phyloP scores from a whole-genome alignment of 73 alveolate genomes.

The Tetrahymena borealis region DNA sequence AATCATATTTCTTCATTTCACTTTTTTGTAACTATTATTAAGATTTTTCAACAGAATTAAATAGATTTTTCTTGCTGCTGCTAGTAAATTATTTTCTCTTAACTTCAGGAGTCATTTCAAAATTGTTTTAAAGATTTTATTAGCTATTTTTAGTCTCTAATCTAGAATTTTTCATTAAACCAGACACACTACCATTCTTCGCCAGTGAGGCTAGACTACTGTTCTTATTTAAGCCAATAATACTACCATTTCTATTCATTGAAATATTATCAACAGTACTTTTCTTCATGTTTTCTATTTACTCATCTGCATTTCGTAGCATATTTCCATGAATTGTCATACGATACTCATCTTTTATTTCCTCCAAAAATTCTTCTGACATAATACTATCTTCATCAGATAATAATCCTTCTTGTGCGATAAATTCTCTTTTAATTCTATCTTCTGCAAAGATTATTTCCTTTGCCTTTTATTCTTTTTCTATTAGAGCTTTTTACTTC shows the following conservation, averaged over 20 bases:
- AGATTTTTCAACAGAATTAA: background rate
- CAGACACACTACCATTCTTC: background rate
- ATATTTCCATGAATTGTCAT: background rate
- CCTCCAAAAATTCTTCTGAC: background rate
- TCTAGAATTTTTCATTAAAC: background rate
- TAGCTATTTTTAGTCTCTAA: background rate
- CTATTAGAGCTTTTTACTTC: background rate
- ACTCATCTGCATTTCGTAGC: background rate
- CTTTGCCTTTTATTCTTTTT: background rate
- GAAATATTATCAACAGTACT: background rate
- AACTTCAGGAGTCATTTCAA: background rate
- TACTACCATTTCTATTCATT: background rate
- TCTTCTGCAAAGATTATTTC: background rate
- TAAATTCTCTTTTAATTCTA: background rate
- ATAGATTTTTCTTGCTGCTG: background rate
- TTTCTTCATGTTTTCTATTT: background rate
- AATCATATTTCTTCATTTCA: background rate
- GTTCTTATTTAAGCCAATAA: background rate
- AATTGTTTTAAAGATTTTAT: no score
- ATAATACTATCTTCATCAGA: background rate
- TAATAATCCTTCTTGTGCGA: background rate
- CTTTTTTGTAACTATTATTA: background rate
- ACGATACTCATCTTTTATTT: background rate
- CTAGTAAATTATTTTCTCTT: background rate
- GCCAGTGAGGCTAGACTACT: background rate